Conservation (phyloP, 306 rosid genomes). For the Vigna reflexopilosa region DNA sequence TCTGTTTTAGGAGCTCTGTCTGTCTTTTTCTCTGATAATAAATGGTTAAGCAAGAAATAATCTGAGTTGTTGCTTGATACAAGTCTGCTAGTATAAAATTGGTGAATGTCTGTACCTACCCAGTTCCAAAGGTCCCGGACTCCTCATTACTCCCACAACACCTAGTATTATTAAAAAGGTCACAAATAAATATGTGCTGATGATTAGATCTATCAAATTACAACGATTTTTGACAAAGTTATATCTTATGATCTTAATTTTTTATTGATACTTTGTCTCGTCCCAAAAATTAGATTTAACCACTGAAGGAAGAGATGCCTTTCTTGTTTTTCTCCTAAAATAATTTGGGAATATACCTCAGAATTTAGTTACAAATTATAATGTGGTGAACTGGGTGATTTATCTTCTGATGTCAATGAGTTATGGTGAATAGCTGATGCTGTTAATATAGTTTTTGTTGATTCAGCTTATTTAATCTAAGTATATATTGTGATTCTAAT, state of each 20-base stretch:
- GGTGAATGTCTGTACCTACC: conserved; percentile 19
- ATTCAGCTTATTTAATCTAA: conserved; percentile 35
- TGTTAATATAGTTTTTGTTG: conserved; percentile 27
- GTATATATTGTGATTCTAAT: conserved; percentile 40
- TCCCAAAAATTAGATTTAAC: conserved; percentile 20
- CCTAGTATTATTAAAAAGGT: background rate
- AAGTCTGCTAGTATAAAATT: conserved; percentile 11
- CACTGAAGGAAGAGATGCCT: conserved; percentile 7
- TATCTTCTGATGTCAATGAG: conserved; percentile 37
- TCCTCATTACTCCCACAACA: conserved; percentile 1
- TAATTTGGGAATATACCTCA: background rate
- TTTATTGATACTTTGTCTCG: conserved; percentile 11
- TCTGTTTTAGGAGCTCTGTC: conserved; percentile 3
- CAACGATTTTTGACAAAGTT: conserved; percentile 5
- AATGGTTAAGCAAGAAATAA: conserved; percentile 10
- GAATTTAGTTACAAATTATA: conserved; percentile 24
- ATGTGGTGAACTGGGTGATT: conserved; percentile 20
- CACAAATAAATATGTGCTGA: background rate
- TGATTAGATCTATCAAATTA: conserved; percentile 3
- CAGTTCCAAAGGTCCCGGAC: conserved; percentile 12
- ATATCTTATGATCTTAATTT: background rate
- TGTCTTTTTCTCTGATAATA: background rate
- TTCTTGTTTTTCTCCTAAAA: background rate
- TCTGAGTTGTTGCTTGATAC: background rate
- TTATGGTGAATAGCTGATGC: background rate